These are phyloP conservation scores for Tausonia pullulans DNA, from an alignment of 1,284 basidiomycete genomes.

Conservation along the genomic window DNA sequence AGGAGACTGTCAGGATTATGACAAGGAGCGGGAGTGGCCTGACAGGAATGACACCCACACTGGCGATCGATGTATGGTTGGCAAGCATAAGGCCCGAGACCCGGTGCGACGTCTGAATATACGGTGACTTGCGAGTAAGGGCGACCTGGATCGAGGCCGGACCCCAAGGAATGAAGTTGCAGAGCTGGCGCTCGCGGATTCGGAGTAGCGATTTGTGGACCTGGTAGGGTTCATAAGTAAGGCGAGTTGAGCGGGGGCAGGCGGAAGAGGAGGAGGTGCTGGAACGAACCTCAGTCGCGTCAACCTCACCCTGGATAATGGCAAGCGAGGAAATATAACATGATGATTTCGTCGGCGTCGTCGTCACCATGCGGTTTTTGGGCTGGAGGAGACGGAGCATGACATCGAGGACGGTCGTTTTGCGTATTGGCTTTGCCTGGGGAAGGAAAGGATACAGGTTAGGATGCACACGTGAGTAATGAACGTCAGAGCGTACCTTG, in stretches of 20 bases:
- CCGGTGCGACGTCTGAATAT: constrained; percentile 74
- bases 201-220: constrained; percentile 93
- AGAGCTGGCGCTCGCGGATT: constrained; percentile 90
- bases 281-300: constrained; percentile 80
- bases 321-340: constrained; percentile 98
- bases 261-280: background rate
- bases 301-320: constrained; percentile 97
- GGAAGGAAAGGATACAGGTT: background rate
- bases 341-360: constrained; percentile 73
- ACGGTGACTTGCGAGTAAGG: constrained; percentile 80
- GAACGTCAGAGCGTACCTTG: constrained; percentile 45
- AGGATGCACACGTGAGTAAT: background rate
- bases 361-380: constrained; percentile 98
- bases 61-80: constrained; percentile 95
- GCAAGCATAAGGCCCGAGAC: constrained; percentile 98
- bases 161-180: constrained; percentile 98
- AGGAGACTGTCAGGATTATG: too few species aligned
- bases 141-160: constrained; percentile 98
- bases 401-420: constrained; percentile 93
- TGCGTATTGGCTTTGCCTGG: constrained; percentile 74
- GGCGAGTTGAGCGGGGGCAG: background rate
- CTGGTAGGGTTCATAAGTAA: constrained; percentile 35
- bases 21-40: too few species aligned
- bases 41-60: constrained; percentile 44
- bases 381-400: constrained; percentile 96